These are phyloP conservation scores for Cutaneotrichosporon dermatis DNA, from an alignment of 1,284 basidiomycete genomes.

Conservation along the genomic window DNA sequence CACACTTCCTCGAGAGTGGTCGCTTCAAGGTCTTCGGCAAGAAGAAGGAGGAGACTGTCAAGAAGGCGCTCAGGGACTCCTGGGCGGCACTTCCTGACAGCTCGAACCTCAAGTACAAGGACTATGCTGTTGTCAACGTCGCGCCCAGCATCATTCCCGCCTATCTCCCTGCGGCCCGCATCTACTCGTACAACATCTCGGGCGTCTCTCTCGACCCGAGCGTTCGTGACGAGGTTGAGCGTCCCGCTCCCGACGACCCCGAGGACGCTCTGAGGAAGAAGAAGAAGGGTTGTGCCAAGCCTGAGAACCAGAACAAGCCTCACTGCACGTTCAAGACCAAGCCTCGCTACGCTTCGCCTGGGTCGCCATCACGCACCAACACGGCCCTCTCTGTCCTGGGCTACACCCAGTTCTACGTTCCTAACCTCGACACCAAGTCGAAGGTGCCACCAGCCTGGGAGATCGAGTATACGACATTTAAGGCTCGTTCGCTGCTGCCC, in stretches of 20 bases:
- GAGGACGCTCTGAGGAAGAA: slow-evolving; percentile 23
- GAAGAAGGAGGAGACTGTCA: slow-evolving; percentile 35
- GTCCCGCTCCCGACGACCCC: slow-evolving; percentile 17
- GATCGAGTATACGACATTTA: slow-evolving; percentile 74
- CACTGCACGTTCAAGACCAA: slow-evolving; percentile 45
- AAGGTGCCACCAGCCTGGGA: slow-evolving; percentile 62
- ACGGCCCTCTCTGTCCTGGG: slow-evolving; percentile 37
- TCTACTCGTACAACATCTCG: slow-evolving; percentile 72
- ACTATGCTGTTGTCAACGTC: slow-evolving; percentile 71
- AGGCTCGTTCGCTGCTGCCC: slow-evolving; percentile 49
- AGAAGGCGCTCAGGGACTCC: slow-evolving; percentile 43
- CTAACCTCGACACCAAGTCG: slow-evolving; percentile 59
- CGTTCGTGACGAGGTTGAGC: not conserved
- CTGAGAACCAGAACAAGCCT: slow-evolving; percentile 47
- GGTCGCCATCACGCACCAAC: slow-evolving; percentile 42
- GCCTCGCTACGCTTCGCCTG: slow-evolving; percentile 40
- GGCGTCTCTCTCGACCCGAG: slow-evolving; percentile 43
- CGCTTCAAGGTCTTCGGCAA: slow-evolving; percentile 27
- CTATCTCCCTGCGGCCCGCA: slow-evolving; percentile 73
- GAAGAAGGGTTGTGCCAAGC: slow-evolving; percentile 37
- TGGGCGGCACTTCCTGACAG: slow-evolving; percentile 49
- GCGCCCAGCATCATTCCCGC: slow-evolving; percentile 82
- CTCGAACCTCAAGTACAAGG: slow-evolving; percentile 58
- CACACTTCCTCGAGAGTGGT: slow-evolving; percentile 24
- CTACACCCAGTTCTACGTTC: slow-evolving; percentile 66